Evolutionary conservation across 179 eudicot genomes (phyloP).

Genomic region (Actinidia arguta): DNA sequence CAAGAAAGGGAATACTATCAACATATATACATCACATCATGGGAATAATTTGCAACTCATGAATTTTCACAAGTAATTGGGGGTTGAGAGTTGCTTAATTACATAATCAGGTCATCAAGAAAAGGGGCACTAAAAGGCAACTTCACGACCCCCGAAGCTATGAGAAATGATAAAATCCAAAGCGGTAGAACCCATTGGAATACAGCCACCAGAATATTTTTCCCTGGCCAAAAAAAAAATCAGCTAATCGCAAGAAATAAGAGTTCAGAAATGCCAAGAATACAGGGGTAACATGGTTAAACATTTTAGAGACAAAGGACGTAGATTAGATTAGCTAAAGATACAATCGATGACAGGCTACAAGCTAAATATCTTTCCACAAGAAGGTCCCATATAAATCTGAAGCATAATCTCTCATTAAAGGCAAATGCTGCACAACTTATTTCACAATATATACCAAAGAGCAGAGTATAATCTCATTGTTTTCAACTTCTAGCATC

Average conservation of each 20-base stretch:
- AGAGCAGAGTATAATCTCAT: background rate
- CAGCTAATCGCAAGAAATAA: background rate
- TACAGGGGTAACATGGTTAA: background rate
- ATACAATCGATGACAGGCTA: background rate
- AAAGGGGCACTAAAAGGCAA: slow-evolving; percentile 45
- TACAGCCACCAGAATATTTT: slow-evolving; percentile 38
- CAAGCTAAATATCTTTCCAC: background rate
- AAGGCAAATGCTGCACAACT: no score
- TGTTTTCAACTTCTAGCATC: background rate
- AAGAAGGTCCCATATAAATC: no score
- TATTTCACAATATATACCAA: background rate
- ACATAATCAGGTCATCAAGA: no score
- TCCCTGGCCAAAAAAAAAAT: no score
- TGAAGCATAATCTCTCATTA: no score
- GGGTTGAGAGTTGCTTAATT: no score
- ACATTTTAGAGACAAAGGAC: background rate
- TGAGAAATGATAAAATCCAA: slow-evolving; percentile 48
- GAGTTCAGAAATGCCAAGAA: background rate
- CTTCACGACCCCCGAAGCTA: slow-evolving; percentile 43
- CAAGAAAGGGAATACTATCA: no score
- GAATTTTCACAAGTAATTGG: no score
- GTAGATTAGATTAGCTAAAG: background rate
- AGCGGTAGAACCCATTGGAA: slow-evolving; percentile 44
- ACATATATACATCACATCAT: no score
- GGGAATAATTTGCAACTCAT: no score